A percentile compares a stretch with the other conserved stretches of the same genome.
These are phyloP conservation scores for Phialocephala subalpina DNA, from an alignment of 2,329 filamentous ascomycete genomes.

Conservation along the genomic window DNA sequence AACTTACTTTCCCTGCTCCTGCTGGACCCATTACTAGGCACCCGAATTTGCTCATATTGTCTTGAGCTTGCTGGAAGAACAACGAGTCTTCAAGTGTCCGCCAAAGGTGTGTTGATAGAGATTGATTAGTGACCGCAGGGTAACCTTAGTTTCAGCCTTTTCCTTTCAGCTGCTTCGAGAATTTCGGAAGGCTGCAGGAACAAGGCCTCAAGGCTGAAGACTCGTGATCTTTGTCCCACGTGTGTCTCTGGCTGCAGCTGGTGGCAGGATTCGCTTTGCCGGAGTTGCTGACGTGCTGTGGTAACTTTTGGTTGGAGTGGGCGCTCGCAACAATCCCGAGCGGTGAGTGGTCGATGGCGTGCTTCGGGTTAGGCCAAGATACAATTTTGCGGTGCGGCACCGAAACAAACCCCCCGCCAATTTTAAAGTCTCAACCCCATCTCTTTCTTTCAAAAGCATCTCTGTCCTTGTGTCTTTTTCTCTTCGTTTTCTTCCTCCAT, in stretches of 20 bases:
- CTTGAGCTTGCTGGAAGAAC: slow-evolving; percentile 4
- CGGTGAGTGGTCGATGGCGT: neutral
- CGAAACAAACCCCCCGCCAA: slow-evolving; percentile 10
- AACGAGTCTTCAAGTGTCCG: slow-evolving; percentile 9
- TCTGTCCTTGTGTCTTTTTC: slow-evolving; percentile 14
- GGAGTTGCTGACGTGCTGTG: neutral
- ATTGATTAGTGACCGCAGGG: slow-evolving; percentile 9
- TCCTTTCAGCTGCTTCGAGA: slow-evolving; percentile 20
- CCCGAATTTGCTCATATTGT: slow-evolving; percentile 88
- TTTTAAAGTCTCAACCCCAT: slow-evolving; percentile 10
- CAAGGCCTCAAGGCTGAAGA: slow-evolving; percentile 8
- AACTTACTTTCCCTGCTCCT: slow-evolving; percentile 84
- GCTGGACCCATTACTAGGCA: slow-evolving; percentile 96
- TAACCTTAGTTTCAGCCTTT: slow-evolving; percentile 17
- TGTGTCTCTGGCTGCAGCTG: neutral
- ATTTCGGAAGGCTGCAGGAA: slow-evolving; percentile 14
- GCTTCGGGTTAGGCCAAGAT: neutral
- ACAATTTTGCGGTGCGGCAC: slow-evolving; percentile 2
- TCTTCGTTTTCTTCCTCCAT: slow-evolving; percentile 45
- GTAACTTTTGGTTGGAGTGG: neutral
- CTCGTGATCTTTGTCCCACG: slow-evolving; percentile 1
- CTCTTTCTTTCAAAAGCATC: slow-evolving; percentile 16
- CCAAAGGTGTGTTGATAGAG: neutral
- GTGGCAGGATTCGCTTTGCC: neutral
- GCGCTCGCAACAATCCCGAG: neutral